phyloP scores from a whole-genome alignment of 441 rosid species.

The Syzygium malaccense region DNA sequence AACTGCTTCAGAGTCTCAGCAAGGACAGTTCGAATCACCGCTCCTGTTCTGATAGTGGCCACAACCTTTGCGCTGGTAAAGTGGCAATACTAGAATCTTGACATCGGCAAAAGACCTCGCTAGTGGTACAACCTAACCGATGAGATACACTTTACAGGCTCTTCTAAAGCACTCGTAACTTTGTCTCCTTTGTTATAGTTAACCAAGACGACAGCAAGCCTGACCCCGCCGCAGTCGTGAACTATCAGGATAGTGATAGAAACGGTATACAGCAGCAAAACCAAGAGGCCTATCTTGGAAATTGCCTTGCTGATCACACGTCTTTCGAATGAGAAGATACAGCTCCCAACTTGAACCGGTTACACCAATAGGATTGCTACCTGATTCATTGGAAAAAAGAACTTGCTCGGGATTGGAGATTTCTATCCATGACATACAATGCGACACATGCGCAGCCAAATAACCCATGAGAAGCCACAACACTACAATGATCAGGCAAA shows the following conservation, averaged over 20 bases:
- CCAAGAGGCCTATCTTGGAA: slow-evolving; percentile 48
- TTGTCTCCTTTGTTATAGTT: neutral
- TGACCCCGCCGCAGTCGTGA: slow-evolving; percentile 82
- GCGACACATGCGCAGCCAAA: neutral
- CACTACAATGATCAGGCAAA: neutral
- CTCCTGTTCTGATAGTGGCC: slow-evolving; percentile 89
- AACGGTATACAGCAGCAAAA: slow-evolving; percentile 69
- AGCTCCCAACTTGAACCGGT: slow-evolving; percentile 90
- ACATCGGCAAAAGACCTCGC: neutral
- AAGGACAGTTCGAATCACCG: slow-evolving; percentile 78
- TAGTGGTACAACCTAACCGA: neutral
- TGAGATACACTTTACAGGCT: neutral
- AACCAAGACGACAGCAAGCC: slow-evolving; percentile 26
- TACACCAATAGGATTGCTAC: slow-evolving; percentile 92
- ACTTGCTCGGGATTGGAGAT: neutral
- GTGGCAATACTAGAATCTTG: slow-evolving; percentile 92
- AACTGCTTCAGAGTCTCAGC: slow-evolving; percentile 51
- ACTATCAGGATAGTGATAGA: slow-evolving; percentile 80
- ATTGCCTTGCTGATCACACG: slow-evolving; percentile 31
- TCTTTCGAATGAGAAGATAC: slow-evolving; percentile 59
- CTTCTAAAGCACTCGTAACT: neutral
- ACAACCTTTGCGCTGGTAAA: slow-evolving; percentile 71
- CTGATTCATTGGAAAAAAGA: slow-evolving; percentile 26
- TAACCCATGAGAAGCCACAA: neutral
- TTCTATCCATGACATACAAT: neutral